Base-by-base conservation (phyloP, 495 filamentous ascomycete species). In the Tuber borchii region DNA sequence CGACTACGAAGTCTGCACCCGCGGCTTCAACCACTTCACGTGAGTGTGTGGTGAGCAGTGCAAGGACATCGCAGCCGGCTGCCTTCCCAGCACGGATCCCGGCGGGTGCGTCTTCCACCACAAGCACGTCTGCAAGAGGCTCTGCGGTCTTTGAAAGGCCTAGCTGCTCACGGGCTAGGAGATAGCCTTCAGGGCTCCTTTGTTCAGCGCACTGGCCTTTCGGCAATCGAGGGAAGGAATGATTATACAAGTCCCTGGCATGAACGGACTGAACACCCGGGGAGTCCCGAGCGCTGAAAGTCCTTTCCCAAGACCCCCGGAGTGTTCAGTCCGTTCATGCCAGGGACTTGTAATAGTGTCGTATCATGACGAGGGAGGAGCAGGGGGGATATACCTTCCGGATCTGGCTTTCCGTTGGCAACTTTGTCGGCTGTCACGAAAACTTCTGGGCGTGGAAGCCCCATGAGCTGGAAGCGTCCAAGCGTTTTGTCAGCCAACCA, bases 21-120 rank as follows among this genome's bases (percentile, higher is more conserved):
- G 93, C 92, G 42, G 86, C 88, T 73, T 86, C 80, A 37, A 97
- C 86, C 84, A 94, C 87, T 79, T 89, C 89, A 61, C 90, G 85
- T 34, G 88, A 88, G 84, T 99, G 95, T 70, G 92, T 94, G 65
- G 95, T 97, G 70, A 91, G 90, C 45, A 99, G 83, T n/a, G 90
- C 94, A 68, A 97, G 84, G 7, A 99, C 95, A 82, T 89, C 90
- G 85, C 93, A 98, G 2, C 93, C 93, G 3, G 95, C 95, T 1
- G 90, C 92, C 84, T 95, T 97, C 37, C 95, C 95, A 31, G 94
- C 90, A 71, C 84, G 85, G 77, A 97, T 94, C 4, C 95, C 95
- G n/a, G 94, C 93, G 0, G 95, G 95, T 71, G 92, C 91, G 84
- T 99, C 95, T 84, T 99, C 95, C 10, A 99, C 84, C 46, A 99